Percentiles rank a stretch among this genome's conserved stretches.
Conservation (phyloP, 2,329 filamentous ascomycete species). For the Hypoxylon sp. region DNA sequence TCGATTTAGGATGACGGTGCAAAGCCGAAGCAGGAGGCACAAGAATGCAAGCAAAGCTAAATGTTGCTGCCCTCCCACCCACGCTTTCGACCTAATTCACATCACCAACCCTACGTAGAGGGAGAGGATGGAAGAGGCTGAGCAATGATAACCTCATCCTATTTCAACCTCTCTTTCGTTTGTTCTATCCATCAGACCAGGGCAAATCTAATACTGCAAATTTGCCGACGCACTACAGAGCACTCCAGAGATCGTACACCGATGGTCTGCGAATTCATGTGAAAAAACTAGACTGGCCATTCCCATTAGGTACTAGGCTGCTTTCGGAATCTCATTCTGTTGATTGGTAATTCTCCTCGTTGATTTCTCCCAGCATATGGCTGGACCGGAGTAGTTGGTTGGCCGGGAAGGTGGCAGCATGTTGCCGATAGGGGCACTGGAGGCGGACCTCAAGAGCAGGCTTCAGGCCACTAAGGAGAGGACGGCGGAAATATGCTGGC, state of each 20-base stretch:
- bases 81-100: slow-evolving; percentile 35
- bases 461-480: slow-evolving; percentile 38
- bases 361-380: slow-evolving; percentile 45
- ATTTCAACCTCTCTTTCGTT: slow-evolving; percentile 24
- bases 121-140: slow-evolving; percentile 25
- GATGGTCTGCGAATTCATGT: slow-evolving; percentile 42
- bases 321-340: slow-evolving; percentile 51
- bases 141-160: slow-evolving; percentile 28
- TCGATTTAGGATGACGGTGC: slow-evolving; percentile 79
- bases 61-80: slow-evolving; percentile 40
- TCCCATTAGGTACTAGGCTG: slow-evolving; percentile 49
- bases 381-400: slow-evolving; percentile 44
- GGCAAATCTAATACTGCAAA: slow-evolving; percentile 37
- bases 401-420: slow-evolving; percentile 40
- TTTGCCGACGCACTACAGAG: slow-evolving; percentile 49
- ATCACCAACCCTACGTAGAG: slow-evolving; percentile 25
- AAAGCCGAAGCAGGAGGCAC: slow-evolving; percentile 93
- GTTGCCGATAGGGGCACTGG: slow-evolving; percentile 41
- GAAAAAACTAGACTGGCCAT: slow-evolving; percentile 53
- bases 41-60: slow-evolving; percentile 97
- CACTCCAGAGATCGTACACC: slow-evolving; percentile 37
- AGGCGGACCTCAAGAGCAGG: slow-evolving; percentile 38
- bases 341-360: slow-evolving; percentile 52
- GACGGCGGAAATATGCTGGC: slow-evolving; percentile 39
- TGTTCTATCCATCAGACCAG: slow-evolving; percentile 30